These are phyloP conservation scores for Cryptococcus jaspeensis DNA, from an alignment of 1,284 basidiomycete genomes.

Conservation along the genomic window DNA sequence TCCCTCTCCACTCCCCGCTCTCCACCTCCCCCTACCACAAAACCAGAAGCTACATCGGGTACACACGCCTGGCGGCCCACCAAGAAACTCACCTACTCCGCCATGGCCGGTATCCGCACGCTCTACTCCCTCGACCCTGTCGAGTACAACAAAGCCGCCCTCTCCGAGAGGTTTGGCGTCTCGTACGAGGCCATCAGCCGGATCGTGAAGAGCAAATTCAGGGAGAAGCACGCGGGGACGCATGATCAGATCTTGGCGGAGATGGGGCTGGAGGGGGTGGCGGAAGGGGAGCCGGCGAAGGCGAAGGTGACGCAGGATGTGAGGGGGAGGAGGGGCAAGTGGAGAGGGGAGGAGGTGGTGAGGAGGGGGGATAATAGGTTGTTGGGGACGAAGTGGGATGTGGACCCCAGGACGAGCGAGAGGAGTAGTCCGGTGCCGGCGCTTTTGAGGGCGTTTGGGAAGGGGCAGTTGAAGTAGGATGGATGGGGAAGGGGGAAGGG, in stretches of 20 bases:
- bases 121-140: constrained; percentile 69
- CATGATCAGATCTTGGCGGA: constrained; percentile 51
- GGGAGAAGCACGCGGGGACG: constrained; percentile 51
- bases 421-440: constrained; percentile 34
- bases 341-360: neutral
- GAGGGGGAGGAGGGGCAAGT: constrained; percentile 46
- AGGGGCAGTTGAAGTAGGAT: neutral
- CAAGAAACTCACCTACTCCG: constrained; percentile 81
- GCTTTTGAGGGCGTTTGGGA: constrained; percentile 25
- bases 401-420: constrained; percentile 41
- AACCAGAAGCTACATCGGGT: neutral
- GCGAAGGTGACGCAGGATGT: neutral
- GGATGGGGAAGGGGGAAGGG: neutral
- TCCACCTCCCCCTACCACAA: neutral
- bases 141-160: constrained; percentile 65
- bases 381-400: constrained; percentile 61
- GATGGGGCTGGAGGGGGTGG: constrained; percentile 10
- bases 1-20: too few relatives aligned
- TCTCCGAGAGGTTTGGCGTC: constrained; percentile 76
- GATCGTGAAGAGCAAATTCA: constrained; percentile 72
- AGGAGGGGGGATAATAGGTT: constrained; percentile 60
- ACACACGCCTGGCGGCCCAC: constrained; percentile 68
- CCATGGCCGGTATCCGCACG: constrained; percentile 79
- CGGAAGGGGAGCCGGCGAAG: neutral
- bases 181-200: constrained; percentile 81